These are phyloP conservation scores for Cyclotella sp. DNA, from an alignment of 108 stramenopile species.

Conservation along the genomic window DNA sequence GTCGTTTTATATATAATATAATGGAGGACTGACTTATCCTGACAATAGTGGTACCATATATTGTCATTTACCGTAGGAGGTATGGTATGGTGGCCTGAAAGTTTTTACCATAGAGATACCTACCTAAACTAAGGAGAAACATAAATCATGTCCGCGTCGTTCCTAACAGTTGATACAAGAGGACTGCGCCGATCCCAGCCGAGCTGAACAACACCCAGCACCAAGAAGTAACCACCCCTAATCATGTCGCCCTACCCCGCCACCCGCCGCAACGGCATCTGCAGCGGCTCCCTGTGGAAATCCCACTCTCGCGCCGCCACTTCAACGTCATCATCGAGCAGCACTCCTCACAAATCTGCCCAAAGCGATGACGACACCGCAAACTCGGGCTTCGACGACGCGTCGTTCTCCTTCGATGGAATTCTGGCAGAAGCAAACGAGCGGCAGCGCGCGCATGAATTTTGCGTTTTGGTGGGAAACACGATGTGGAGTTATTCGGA, in stretches of 20 bases:
- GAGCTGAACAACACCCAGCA: background rate
- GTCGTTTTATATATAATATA: no score
- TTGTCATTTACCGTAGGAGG: no score
- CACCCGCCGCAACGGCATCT: conserved; percentile 48
- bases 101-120: no score
- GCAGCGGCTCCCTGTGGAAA: conserved; percentile 56
- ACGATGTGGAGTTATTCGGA: conserved; percentile 75
- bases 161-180: no score
- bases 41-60: no score
- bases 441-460: conserved; percentile 60
- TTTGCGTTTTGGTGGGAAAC: conserved; percentile 75
- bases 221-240: background rate
- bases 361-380: background rate
- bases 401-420: conserved; percentile 37
- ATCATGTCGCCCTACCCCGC: conserved; percentile 45
- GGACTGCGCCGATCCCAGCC: no score
- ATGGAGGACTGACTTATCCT: no score
- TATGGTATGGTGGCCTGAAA: no score
- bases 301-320: conserved; percentile 38
- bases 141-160: no score
- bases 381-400: background rate
- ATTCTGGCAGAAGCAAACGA: conserved; percentile 56
- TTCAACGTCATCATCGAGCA: background rate
- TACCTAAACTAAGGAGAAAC: no score
- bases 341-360: background rate